phyloP scores from a whole-genome alignment of 2,329 filamentous ascomycete genomes.

The Aspergillus pseudoviridinutans region DNA sequence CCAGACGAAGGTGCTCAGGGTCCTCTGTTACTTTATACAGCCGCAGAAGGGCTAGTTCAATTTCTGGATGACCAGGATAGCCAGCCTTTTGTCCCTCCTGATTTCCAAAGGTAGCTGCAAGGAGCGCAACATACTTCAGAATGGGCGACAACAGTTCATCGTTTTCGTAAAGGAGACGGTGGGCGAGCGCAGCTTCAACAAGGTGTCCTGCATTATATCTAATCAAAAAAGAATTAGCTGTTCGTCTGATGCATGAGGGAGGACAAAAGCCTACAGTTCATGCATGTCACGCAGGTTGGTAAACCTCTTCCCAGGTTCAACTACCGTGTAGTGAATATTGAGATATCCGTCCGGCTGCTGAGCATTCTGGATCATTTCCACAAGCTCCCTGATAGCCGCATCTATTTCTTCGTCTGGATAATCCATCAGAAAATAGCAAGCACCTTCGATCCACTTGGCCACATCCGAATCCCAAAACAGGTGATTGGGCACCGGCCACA shows the following conservation, averaged over 20 bases:
- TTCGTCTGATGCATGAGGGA: not conserved
- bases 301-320: slow-evolving; percentile 54
- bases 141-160: slow-evolving; percentile 51
- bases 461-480: slow-evolving; percentile 59
- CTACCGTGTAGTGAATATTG: slow-evolving; percentile 60
- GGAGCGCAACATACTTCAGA: slow-evolving; percentile 52
- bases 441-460: slow-evolving; percentile 61
- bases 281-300: slow-evolving; percentile 60
- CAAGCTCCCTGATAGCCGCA: slow-evolving; percentile 52
- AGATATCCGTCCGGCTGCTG: slow-evolving; percentile 60
- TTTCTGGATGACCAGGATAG: slow-evolving; percentile 59
- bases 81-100: slow-evolving; percentile 49
- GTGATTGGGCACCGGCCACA: slow-evolving; percentile 56
- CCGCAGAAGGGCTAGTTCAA: slow-evolving; percentile 49
- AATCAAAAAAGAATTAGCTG: not conserved
- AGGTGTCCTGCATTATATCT: slow-evolving; percentile 60
- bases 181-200: slow-evolving; percentile 58
- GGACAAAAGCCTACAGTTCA: slow-evolving; percentile 47
- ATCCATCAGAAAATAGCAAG: slow-evolving; percentile 51
- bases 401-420: slow-evolving; percentile 46
- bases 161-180: slow-evolving; percentile 51
- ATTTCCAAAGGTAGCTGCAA: slow-evolving; percentile 51
- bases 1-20: slow-evolving; percentile 44
- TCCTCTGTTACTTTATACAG: slow-evolving; percentile 41
- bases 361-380: slow-evolving; percentile 53